phyloP scores from a whole-genome alignment of 306 rosid genomes.

The Rosa chinensis region DNA sequence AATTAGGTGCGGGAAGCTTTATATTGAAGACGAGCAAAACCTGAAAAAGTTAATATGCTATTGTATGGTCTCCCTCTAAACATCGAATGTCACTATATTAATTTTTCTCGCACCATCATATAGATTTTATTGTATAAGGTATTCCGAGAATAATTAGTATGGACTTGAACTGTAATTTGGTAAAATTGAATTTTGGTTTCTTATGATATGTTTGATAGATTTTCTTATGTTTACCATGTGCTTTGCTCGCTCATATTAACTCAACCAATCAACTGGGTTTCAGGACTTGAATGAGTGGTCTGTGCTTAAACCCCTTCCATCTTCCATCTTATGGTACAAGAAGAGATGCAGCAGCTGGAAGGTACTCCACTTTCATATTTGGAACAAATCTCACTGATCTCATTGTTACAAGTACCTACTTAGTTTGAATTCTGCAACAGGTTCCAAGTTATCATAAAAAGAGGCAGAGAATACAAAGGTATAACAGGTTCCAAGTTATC shows the following conservation, averaged over 20 bases:
- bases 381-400: conserved; percentile 52
- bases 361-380: conserved; percentile 41
- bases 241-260: background rate
- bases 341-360: conserved; percentile 47
- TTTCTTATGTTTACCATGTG: background rate
- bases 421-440: background rate
- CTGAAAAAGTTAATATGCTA: too few species aligned
- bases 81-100: too few species aligned
- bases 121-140: too few species aligned
- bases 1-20: too few species aligned
- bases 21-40: too few species aligned
- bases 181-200: background rate
- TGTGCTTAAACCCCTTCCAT: conserved; percentile 41
- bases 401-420: conserved; percentile 39
- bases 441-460: too few species aligned
- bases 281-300: conserved; percentile 46
- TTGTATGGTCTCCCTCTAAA: too few species aligned
- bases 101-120: too few species aligned
- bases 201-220: background rate
- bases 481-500: too few species aligned
- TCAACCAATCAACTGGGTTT: background rate
- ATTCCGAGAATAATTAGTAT: too few species aligned
- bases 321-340: conserved; percentile 37
- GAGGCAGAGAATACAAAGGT: too few species aligned
- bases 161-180: background rate